Conservation (phyloP, 257 asterid species). For the Craterostigma plantagineum region DNA sequence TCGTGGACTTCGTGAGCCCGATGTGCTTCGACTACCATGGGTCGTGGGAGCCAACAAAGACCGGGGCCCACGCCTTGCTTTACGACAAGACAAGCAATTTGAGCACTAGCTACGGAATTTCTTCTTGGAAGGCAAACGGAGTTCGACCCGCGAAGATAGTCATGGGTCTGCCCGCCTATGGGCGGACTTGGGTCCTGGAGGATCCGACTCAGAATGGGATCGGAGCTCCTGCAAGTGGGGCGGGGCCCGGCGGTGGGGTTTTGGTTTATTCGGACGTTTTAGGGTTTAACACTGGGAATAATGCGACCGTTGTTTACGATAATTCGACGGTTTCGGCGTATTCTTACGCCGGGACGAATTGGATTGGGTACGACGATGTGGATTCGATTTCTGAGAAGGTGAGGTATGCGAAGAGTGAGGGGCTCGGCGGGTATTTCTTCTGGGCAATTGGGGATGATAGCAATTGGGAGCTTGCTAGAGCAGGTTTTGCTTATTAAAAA, state of each 20-base stretch:
- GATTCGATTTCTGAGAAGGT: slow-evolving; percentile 20
- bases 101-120: slow-evolving; percentile 41
- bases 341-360: slow-evolving; percentile 29
- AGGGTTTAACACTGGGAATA: slow-evolving; percentile 21
- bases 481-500: slow-evolving; percentile 19
- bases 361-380: slow-evolving; percentile 53
- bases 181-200: slow-evolving; percentile 45
- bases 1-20: slow-evolving; percentile 25
- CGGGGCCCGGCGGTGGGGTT: slow-evolving; percentile 43
- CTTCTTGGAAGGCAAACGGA: slow-evolving; percentile 29
- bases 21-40: slow-evolving; percentile 25
- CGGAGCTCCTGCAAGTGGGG: slow-evolving; percentile 35
- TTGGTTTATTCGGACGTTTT: slow-evolving; percentile 20
- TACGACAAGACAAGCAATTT: slow-evolving; percentile 28
- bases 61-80: slow-evolving; percentile 36
- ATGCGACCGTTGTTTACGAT: slow-evolving; percentile 29
- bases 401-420: slow-evolving; percentile 30
- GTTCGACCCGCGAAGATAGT: slow-evolving; percentile 21
- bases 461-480: slow-evolving; percentile 37
- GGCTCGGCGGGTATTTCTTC: slow-evolving; percentile 57
- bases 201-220: slow-evolving; percentile 36
- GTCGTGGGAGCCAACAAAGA: slow-evolving; percentile 26
- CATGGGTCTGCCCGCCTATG: slow-evolving; percentile 57
- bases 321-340: slow-evolving; percentile 34
- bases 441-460: slow-evolving; percentile 54